Percentiles rank a stretch among this genome's conserved stretches.
phyloP scores from a whole-genome alignment of 1,139 yeast genomes.

The Pneumocystis jirovecii region DNA sequence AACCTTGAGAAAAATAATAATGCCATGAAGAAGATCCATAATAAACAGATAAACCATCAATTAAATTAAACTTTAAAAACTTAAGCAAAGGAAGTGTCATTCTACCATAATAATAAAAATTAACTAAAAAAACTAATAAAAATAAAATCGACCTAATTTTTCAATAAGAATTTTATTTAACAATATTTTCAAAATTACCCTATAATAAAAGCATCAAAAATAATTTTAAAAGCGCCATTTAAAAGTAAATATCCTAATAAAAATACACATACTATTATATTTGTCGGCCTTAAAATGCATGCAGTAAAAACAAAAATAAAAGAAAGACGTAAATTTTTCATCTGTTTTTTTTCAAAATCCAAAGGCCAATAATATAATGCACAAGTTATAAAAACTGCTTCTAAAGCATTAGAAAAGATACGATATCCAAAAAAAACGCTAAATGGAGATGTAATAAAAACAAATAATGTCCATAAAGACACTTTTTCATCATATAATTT shows the following conservation, averaged over 20 bases:
- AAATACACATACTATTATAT: slow-evolving; percentile 56
- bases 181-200: slow-evolving; percentile 16
- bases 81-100: slow-evolving; percentile 49
- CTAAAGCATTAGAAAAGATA: slow-evolving; percentile 75
- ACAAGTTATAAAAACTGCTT: slow-evolving; percentile 53
- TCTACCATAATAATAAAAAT: slow-evolving; percentile 44
- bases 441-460: slow-evolving; percentile 43
- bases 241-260: not conserved
- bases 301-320: slow-evolving; percentile 38
- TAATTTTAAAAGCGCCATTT: slow-evolving; percentile 3
- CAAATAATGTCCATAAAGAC: slow-evolving; percentile 10
- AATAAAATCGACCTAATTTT: slow-evolving; percentile 23
- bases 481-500: slow-evolving; percentile 19
- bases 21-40: slow-evolving; percentile 82
- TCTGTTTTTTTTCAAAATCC: slow-evolving; percentile 19
- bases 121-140: slow-evolving; percentile 32
- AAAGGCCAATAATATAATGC: slow-evolving; percentile 68
- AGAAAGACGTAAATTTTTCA: slow-evolving; percentile 14
- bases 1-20: slow-evolving; percentile 66
- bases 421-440: slow-evolving; percentile 71
- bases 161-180: slow-evolving; percentile 16
- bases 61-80: slow-evolving; percentile 62
- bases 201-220: slow-evolving; percentile 9
- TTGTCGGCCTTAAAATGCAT: slow-evolving; percentile 71
- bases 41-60: slow-evolving; percentile 58